Evolutionary conservation across 352 stramenopile genomes (phyloP).

Genomic region (Phytopythium ostracodes): DNA sequence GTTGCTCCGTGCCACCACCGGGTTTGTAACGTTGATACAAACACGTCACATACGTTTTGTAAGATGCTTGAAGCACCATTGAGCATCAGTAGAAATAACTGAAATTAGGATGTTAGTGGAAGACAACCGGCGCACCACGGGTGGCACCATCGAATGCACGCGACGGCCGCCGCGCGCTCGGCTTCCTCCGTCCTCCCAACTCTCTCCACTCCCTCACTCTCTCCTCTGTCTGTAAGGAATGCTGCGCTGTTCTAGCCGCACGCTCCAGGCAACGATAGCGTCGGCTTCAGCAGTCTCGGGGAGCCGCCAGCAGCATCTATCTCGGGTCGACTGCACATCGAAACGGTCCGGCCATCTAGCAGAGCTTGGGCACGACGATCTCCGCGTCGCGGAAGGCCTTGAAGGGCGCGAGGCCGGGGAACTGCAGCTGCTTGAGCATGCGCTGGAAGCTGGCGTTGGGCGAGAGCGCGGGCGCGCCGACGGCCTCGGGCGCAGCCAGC

Average conservation of each 20-base stretch:
- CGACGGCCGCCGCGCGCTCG: no score
- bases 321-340: not conserved
- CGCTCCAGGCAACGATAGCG: not conserved
- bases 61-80: not conserved
- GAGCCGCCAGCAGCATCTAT: not conserved
- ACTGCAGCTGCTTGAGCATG: constrained; percentile 93
- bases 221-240: not conserved
- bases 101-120: constrained; percentile 1
- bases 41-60: not conserved
- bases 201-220: not conserved
- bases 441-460: constrained; percentile 91
- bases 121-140: not conserved
- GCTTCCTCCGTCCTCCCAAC: no score
- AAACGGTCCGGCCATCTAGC: constrained; percentile 14
- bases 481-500: constrained; percentile 19
- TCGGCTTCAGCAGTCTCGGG: not conserved
- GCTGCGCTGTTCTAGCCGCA: no score
- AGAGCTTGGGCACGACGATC: constrained; percentile 74
- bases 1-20: not conserved
- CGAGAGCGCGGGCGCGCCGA: constrained; percentile 41
- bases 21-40: not conserved
- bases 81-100: constrained; percentile 4
- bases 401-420: constrained; percentile 79
- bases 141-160: no score
- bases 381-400: constrained; percentile 72